phyloP scores from a whole-genome alignment of 2,329 filamentous ascomycete species.

The Neonectria neomacrospora region DNA sequence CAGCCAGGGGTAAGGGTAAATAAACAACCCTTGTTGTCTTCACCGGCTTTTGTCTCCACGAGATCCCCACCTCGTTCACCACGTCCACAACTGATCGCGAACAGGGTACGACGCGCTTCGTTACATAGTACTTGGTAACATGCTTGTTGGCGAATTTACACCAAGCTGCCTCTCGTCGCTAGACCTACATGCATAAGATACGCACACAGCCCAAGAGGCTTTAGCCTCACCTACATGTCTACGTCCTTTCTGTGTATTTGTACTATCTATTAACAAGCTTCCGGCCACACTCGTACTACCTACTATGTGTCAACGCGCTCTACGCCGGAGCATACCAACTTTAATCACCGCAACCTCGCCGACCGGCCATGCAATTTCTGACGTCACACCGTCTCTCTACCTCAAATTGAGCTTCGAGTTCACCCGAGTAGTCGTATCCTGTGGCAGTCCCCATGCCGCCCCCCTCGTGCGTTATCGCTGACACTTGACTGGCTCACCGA shows the following conservation, averaged over 20 bases:
- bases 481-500: constrained; percentile 37
- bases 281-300: too few species aligned
- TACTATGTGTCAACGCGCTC: neutral
- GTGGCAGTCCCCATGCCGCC: constrained; percentile 9
- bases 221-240: neutral
- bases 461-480: constrained; percentile 39
- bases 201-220: neutral
- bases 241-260: neutral
- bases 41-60: constrained; percentile 3
- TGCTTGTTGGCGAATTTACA: neutral
- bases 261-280: neutral
- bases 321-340: neutral
- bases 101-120: neutral
- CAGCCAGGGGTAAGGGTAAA: neutral
- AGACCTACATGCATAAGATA: neutral
- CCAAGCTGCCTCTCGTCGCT: neutral
- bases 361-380: constrained; percentile 3
- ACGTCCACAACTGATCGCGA: neutral
- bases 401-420: constrained; percentile 14
- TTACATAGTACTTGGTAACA: too few species aligned
- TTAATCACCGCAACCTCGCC: neutral
- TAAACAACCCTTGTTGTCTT: neutral
- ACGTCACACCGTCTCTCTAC: constrained; percentile 36
- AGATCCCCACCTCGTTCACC: constrained; percentile 1
- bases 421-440: constrained; percentile 23